phyloP scores from a whole-genome alignment of 108 stramenopile species.

The Bacterosira constricta region DNA sequence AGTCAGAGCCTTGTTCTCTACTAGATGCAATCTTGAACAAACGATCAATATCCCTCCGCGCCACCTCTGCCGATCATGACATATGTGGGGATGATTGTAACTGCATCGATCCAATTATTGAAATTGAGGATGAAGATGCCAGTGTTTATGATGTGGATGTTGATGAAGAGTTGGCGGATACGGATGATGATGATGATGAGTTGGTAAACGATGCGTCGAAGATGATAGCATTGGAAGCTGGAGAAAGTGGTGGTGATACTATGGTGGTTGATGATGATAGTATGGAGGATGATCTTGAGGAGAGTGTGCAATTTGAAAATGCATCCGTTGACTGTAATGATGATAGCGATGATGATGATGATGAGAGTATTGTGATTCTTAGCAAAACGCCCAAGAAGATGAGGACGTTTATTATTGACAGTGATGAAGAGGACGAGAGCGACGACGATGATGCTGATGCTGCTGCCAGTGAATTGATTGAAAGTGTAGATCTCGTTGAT shows the following conservation, averaged over 20 bases:
- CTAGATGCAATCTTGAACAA: conserved; percentile 40
- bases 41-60: conserved; percentile 13
- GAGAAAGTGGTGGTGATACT: too few species aligned
- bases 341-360: conserved; percentile 6
- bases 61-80: conserved; percentile 17
- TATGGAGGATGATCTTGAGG: background rate
- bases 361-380: background rate
- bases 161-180: background rate
- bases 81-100: conserved; percentile 40
- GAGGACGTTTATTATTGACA: conserved; percentile 10
- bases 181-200: conserved; percentile 14
- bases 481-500: background rate
- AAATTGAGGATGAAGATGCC: conserved; percentile 40
- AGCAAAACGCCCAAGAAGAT: conserved; percentile 2
- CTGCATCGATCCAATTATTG: conserved; percentile 47
- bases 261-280: too few species aligned
- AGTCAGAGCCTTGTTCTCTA: background rate
- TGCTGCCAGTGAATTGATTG: background rate
- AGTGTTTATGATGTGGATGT: conserved; percentile 18
- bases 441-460: conserved; percentile 5
- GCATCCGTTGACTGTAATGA: conserved; percentile 2
- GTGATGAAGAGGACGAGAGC: conserved; percentile 14
- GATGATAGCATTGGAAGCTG: too few species aligned
- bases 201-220: background rate
- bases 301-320: background rate